Evolutionary conservation across 805 yeast genomes (phyloP), one percentile per base, ranked within the genome.

Genomic region (Teunomyces atbi): DNA sequence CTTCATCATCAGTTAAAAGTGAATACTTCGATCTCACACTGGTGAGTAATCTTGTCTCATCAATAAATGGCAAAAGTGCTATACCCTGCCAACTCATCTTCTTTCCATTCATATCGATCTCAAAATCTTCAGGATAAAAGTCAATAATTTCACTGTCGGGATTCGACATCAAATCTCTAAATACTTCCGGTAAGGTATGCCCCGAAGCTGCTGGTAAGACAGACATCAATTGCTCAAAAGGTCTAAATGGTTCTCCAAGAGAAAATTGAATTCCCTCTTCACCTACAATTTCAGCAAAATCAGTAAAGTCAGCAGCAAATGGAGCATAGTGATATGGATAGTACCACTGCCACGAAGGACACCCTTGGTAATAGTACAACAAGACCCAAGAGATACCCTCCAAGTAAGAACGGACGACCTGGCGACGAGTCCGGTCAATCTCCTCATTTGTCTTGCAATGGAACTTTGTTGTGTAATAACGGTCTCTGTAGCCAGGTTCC

Each of bases 271-370:
- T 73, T 1, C 82, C 71, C 23, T 66, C 62, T 7, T 67, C 69
- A 1, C 70, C 66, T 4, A 72, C 62, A 12, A 83, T 60, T 6
- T 74, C 78, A 8, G 64, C 61, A 35, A 86, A 59, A 40, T 82
- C 79, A 2, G 65, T 72, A 58, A 94, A 87, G 64, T 94, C 99
- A 5, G 84, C 78, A 0, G 97, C 98, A 74, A 94, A 91, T 18
- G 99, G 99, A 0, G 99, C 98, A 69, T 94, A 95, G 61, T 94
- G 98, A 62, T 84, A 92, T 0, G 98, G 99, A 58, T 85, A 94
- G 65, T 82, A 94, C 99, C 99, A 94, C 45, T 84, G 84, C 99
- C 99, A 94, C 0, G 98, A 92, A 0, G 96, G 96, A 68, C 98
- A 92, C 2, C 97, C 98, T 66, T 94, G 98, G 65, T 89, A 92